Base-by-base conservation (phyloP, 805 yeast genomes). In the Lachancea waltii region DNA sequence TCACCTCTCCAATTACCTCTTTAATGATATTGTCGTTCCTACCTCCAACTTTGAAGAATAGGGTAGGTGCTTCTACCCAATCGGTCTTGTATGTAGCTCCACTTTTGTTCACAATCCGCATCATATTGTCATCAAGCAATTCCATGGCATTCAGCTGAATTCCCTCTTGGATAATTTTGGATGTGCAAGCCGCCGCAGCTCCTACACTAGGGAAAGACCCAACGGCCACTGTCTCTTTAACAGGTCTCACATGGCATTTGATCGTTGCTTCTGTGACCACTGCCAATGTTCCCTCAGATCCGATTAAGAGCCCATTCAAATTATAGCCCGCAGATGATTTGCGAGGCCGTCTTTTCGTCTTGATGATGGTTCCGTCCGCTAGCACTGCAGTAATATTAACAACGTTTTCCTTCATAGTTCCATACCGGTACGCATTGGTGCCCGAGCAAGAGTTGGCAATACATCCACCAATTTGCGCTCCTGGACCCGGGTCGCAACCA, bases 401-500 rank as follows among this genome's bases (percentile, higher is more conserved):
- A 1, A 81, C 77, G 54, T 81, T 78, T 55, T 83, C 87, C 53
- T 79, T 75, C 78, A 83, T 81, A 13, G 90, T 84, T 15, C 94
- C 94, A 48, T 81, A 83, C 35, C 85, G 60, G 18, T 79, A 76
- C 18, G 90, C 89, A 49, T 82, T 79, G 3, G 90, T 80, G 5
- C 94, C 94, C 0, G 89, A 81, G 42, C 90, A 82, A 22, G 81
- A 78, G 17, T 85, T 81, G 7, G 80, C 81, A 31, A 79, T 75
- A 76, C 81, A 80, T 4, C 94, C 94, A 27, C 85, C 84, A 40
- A 84, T 77, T 44, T 78, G 70, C 1, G 90, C 92, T 38, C 86
- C 86, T 16, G 90, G 87, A 32, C 89, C 89, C 1, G 77, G 77
- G 56, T 82, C 90, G 11, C 83, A 82, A 0, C 92, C 92, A 54